Percentiles rank a stretch among this genome's conserved stretches.
Conservation (phyloP, 768 basidiomycete species). For the Plicaturopsis crispa region DNA sequence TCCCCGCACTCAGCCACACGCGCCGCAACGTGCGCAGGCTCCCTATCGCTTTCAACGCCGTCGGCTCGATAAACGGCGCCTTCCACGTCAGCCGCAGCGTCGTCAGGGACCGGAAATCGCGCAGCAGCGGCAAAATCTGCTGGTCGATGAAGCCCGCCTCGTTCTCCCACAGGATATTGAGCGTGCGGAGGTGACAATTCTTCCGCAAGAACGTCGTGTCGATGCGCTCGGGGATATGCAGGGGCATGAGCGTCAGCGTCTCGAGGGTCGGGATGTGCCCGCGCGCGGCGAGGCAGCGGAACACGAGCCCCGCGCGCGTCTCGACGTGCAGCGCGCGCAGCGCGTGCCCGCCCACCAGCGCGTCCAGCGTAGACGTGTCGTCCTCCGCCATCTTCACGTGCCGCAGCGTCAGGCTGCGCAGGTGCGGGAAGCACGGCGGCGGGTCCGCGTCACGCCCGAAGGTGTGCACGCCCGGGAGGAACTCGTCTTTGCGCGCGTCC, state of each 20-base stretch:
- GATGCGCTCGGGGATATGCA: slow-evolving; percentile 7
- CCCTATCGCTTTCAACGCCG: slow-evolving; percentile 13
- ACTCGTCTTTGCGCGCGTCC: neutral
- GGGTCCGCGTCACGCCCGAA: neutral
- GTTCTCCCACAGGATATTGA: slow-evolving; percentile 13
- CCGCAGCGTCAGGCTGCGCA: neutral
- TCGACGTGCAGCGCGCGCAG: neutral
- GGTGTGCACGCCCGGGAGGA: neutral
- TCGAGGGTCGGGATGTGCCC: slow-evolving; percentile 17
- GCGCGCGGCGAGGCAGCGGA: slow-evolving; percentile 6
- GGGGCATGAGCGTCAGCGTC: slow-evolving; percentile 13
- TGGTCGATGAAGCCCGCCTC: slow-evolving; percentile 11
- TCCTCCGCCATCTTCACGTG: neutral
- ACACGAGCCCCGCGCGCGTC: neutral
- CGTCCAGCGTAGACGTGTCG: neutral
- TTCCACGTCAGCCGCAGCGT: slow-evolving; percentile 19
- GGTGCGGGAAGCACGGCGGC: neutral
- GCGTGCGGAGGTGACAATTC: slow-evolving; percentile 18
- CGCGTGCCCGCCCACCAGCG: neutral
- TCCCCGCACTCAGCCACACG: slow-evolving; percentile 22
- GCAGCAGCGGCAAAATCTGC: slow-evolving; percentile 10
- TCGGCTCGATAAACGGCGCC: slow-evolving; percentile 9
- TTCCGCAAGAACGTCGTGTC: slow-evolving; percentile 13
- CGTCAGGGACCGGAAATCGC: slow-evolving; percentile 12
- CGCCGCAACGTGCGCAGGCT: slow-evolving; percentile 12